Evolutionary conservation across 257 asterid species (phyloP), one percentile per base, ranked within the genome.

Genomic region (Solanum boliviense): DNA sequence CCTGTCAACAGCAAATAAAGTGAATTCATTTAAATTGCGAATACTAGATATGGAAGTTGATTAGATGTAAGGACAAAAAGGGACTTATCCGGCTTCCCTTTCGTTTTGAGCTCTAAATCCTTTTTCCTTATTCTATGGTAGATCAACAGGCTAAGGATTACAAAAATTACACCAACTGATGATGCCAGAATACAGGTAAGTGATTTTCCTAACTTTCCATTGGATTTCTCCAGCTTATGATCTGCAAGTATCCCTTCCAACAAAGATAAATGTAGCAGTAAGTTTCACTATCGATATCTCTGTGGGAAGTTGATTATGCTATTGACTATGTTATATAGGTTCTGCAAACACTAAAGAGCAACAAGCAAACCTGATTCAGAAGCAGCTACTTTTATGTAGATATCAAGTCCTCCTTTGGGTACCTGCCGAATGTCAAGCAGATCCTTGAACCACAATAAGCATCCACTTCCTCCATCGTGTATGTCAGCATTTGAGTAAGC

Each of bases 401-500:
- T 89, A 48, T 89, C 88, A 75, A 89, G 92, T 13, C 88, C 90
- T 9, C 58, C 85, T 11, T 4, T 39, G 29, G 73, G 25, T 8
- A 82, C 20, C 48, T 81, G 21, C 36, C 52, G 71, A 67, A 91
- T 90, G 70, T 91, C 91, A 20, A 74, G 65, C 34, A 91, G 83
- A 29, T 90, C 88, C 21, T 71, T 87, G 46, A 86, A 92, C 94
- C 94, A 92, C 58, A 88, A 58, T 46, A 92, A 52, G 86, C 94
- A 92, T 29, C 91, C 94, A 52, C 89, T 82, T 13, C 92, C 91
- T 32, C 70, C 85, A 58, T 60, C 4, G 21, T 60, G 78, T 16
- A 88, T 35, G 29, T 89, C 88, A 20, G 83, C 15, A 44, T 86
- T 88, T 8, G 92, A 68, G 76, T 90, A 92, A 35, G 92, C 92